Base-by-base conservation (phyloP, 768 basidiomycete genomes). In the Phylloporus arenicola region DNA sequence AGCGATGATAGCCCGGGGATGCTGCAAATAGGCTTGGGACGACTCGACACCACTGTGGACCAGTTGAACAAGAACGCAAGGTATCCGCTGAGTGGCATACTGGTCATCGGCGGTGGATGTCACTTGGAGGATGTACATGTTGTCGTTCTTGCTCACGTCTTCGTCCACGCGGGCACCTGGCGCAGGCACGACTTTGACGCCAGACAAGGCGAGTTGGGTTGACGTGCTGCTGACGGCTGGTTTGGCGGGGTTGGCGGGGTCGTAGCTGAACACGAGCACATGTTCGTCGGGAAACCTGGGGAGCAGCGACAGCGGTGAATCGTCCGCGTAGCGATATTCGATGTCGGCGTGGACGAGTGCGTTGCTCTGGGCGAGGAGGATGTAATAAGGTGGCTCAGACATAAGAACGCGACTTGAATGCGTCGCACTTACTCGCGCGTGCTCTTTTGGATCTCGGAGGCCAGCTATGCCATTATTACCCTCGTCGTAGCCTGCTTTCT, bases 321-420 rank as follows among this genome's bases (percentile, higher is more conserved):
- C 90, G 58, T 92, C 88, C 17, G 80, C 77, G 61, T 88, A 92
- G 58, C 88, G 85, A 63, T 91, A 91, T 57, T 91, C 84, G 16
- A 92, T 82, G 38, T 72, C 69, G 5, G 87, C 86, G 60, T 92
- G 89, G 11, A 76, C 69, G 42, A 72, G 59, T 29, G 52, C 55
- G 2, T 54, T 70, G 25, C 72, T 74, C 11, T 70, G 81, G 2
- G 85, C 80, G 47, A 84, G 70, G 48, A 92, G 77, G 34, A 91
- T 65, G 58, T 87, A 91, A 68, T 75, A 81, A 17, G 89, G 88
- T 4, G 72, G 75, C 27, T 67, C 64, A 12, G 63, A 55, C 53
- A 61, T 52, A 35, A 22, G 41, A 41, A 20, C 12, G 27, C 29
- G 4, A 33, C 39, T 45, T 43, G 51, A 5, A 68, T 68, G 66